Percentiles rank a stretch among this genome's conserved stretches.
phyloP scores from a whole-genome alignment of 306 rosid species.

The Malus sylvestris region DNA sequence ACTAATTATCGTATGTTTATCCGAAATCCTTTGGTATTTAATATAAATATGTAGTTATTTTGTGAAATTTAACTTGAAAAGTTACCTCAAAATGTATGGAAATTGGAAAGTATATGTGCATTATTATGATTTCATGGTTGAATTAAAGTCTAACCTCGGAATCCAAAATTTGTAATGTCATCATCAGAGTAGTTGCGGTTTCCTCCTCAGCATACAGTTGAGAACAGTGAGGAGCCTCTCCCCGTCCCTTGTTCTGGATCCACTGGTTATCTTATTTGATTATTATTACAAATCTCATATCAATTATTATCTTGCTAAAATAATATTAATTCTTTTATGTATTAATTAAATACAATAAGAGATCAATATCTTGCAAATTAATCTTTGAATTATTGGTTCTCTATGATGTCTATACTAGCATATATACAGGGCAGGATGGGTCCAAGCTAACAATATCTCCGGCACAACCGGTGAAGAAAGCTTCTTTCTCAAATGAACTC shows the following conservation, averaged over 20 bases:
- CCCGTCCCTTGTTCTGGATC: not conserved
- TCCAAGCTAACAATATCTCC: slow-evolving; percentile 2
- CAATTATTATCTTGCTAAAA: not conserved
- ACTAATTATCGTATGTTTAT: not conserved
- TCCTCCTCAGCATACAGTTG: not conserved
- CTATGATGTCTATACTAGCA: not conserved
- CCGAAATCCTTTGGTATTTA: too few relatives aligned
- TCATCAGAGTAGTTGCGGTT: not conserved
- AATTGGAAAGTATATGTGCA: not conserved
- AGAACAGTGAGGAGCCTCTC: not conserved
- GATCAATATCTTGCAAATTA: not conserved
- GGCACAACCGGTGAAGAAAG: not conserved
- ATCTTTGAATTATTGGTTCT: not conserved
- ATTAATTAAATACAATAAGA: not conserved
- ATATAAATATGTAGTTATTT: too few relatives aligned
- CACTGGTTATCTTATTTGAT: not conserved
- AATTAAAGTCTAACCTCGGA: not conserved
- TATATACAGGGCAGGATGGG: slow-evolving; percentile 13
- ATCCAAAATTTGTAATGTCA: not conserved
- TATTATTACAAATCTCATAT: not conserved
- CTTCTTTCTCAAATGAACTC: not conserved
- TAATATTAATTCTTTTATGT: not conserved
- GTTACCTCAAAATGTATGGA: not conserved
- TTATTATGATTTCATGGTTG: not conserved
- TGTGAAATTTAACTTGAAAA: not conserved